A percentile compares a stretch with the other conserved stretches of the same genome.
phyloP scores from a whole-genome alignment of 2,329 filamentous ascomycete genomes.

The Nigrospora osmanthi region DNA sequence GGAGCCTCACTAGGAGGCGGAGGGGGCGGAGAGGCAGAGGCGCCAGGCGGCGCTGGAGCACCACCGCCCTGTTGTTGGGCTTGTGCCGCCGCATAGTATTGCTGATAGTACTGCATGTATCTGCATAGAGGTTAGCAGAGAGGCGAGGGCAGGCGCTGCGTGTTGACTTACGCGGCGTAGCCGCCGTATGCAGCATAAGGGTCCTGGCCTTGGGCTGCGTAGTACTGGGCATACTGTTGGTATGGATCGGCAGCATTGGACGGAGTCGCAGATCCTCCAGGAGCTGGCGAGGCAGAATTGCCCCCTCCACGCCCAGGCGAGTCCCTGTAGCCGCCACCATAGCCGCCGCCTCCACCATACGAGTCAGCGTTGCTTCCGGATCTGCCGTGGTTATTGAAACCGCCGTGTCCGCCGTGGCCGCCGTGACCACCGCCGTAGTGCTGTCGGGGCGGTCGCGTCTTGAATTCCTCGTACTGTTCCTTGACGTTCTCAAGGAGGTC shows the following conservation, averaged over 20 bases:
- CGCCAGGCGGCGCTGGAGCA: conserved; percentile 36
- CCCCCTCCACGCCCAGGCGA: conserved; percentile 27
- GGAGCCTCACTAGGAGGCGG: conserved; percentile 53
- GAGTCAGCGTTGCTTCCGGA: conserved; percentile 21
- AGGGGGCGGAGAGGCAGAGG: conserved; percentile 44
- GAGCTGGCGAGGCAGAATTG: conserved; percentile 29
- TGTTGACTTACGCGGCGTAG: conserved; percentile 58
- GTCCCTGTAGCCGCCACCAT: conserved; percentile 26
- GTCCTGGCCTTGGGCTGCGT: conserved; percentile 57
- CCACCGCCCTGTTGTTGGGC: conserved; percentile 32
- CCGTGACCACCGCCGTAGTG: conserved; percentile 44
- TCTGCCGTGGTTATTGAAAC: conserved; percentile 21
- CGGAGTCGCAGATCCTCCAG: conserved; percentile 31
- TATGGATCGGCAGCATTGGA: conserved; percentile 51
- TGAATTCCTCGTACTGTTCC: conserved; percentile 86
- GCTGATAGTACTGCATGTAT: conserved; percentile 66
- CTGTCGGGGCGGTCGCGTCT: conserved; percentile 65
- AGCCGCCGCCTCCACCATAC: conserved; percentile 14
- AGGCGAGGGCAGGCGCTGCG: background rate
- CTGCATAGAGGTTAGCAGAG: conserved; percentile 22
- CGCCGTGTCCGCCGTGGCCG: conserved; percentile 29
- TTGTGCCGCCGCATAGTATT: conserved; percentile 54
- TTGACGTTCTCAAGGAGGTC: conserved; percentile 82
- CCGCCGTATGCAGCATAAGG: conserved; percentile 90
- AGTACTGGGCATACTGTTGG: conserved; percentile 80